Evolutionary conservation across 2,329 filamentous ascomycete species (phyloP).

Genomic region (Xylaria digitata): DNA sequence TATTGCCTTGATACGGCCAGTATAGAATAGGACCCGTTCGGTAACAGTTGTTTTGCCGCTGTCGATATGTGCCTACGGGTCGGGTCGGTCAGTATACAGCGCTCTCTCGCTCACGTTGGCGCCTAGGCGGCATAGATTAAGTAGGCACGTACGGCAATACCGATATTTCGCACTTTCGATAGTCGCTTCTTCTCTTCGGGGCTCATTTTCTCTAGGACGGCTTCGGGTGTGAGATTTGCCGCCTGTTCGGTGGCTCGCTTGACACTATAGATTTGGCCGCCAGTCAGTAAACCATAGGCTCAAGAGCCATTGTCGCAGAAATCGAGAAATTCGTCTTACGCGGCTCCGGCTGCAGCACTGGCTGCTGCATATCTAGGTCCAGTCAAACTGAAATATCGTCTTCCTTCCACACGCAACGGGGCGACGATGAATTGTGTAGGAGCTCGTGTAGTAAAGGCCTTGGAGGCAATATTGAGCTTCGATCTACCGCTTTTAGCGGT

Average conservation of each 20-base stretch:
- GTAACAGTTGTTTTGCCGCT: conserved; percentile 97
- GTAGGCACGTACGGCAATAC: conserved; percentile 80
- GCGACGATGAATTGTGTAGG: conserved; percentile 50
- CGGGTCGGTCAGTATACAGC: conserved; percentile 34
- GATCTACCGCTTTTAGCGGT: conserved; percentile 50
- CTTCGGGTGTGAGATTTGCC: conserved; percentile 65
- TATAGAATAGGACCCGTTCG: conserved; percentile 97
- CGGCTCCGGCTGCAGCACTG: conserved; percentile 52
- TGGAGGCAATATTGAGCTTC: conserved; percentile 51
- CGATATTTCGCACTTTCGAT: conserved; percentile 90
- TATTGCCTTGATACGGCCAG: conserved; percentile 94
- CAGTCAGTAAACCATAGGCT: conserved; percentile 22
- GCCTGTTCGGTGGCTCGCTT: conserved; percentile 65
- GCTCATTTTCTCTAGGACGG: conserved; percentile 81
- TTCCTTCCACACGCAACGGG: conserved; percentile 49
- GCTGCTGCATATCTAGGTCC: conserved; percentile 49
- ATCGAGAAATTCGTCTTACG: conserved; percentile 48
- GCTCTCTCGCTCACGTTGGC: conserved; percentile 4
- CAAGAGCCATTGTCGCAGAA: background rate
- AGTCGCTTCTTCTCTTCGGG: conserved; percentile 82
- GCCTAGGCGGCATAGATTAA: conserved; percentile 13
- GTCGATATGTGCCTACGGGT: conserved; percentile 87
- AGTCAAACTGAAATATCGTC: conserved; percentile 56
- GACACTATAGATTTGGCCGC: conserved; percentile 50
- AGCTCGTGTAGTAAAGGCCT: conserved; percentile 44